A percentile compares a stretch with the other conserved stretches of the same genome.
phyloP scores from a whole-genome alignment of 2,329 filamentous ascomycete genomes.

The Diaporthe caulivora region DNA sequence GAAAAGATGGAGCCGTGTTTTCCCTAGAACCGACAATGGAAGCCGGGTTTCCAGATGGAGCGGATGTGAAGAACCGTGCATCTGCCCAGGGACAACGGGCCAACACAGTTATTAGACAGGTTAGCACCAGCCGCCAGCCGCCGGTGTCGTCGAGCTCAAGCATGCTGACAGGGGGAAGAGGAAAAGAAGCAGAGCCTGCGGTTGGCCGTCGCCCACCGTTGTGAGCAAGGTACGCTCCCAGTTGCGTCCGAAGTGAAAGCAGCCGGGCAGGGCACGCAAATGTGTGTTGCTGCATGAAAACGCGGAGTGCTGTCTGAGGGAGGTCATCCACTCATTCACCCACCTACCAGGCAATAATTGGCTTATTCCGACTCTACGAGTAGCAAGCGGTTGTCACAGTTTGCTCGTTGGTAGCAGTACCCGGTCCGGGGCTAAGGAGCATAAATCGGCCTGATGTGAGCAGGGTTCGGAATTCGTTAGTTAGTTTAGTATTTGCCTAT shows the following conservation, averaged over 20 bases:
- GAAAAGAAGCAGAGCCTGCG: background rate
- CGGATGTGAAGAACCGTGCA: background rate
- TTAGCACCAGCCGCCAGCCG: constrained; percentile 5
- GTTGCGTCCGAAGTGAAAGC: background rate
- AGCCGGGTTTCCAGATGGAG: background rate
- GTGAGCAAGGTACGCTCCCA: constrained; percentile 6
- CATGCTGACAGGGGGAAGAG: background rate
- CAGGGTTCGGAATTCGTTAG: too few species aligned
- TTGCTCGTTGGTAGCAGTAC: background rate
- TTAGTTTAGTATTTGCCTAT: too few species aligned
- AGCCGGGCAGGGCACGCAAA: background rate
- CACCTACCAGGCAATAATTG: background rate
- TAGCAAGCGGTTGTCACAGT: background rate
- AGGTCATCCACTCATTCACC: background rate
- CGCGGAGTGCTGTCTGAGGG: background rate
- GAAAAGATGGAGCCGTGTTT: background rate
- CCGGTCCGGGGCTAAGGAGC: constrained; percentile 22
- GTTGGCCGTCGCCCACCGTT: background rate
- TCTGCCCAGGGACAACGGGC: background rate
- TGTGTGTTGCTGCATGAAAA: background rate
- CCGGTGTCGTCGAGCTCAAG: constrained; percentile 1
- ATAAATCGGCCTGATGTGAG: constrained; percentile 27
- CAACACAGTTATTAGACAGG: background rate
- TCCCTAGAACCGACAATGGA: background rate
- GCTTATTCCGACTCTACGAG: background rate